phyloP scores from a whole-genome alignment of 2,329 filamentous ascomycete species.

The Apiospora pterosperma region DNA sequence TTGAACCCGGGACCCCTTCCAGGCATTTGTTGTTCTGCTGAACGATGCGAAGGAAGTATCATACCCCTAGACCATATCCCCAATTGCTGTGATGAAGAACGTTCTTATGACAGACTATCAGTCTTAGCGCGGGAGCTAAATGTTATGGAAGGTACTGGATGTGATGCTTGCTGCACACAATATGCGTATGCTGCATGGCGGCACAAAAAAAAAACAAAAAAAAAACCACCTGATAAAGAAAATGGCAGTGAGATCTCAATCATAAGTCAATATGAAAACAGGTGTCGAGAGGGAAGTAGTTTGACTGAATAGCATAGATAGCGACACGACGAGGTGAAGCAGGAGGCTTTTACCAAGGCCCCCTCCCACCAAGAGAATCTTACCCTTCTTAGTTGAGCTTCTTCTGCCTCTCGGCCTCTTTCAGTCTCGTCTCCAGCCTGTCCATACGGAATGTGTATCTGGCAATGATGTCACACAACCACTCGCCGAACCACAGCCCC shows the following conservation, averaged over 20 bases:
- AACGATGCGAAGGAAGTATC: constrained; percentile 8
- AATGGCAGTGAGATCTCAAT: neutral
- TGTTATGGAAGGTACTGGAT: no score
- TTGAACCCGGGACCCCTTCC: constrained; percentile 9
- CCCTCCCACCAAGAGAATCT: neutral
- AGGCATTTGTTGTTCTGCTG: neutral
- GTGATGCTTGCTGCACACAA: no score
- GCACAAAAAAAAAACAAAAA: no score
- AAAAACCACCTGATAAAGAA: neutral
- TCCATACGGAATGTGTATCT: constrained; percentile 23
- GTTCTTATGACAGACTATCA: no score
- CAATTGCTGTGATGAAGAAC: neutral
- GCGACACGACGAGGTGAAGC: neutral
- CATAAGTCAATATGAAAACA: neutral
- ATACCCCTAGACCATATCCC: constrained; percentile 10
- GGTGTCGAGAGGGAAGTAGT: neutral
- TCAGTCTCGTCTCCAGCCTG: constrained; percentile 22
- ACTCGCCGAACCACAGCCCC: constrained; percentile 25
- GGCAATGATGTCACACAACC: constrained; percentile 24
- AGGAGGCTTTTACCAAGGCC: neutral
- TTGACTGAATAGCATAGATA: neutral
- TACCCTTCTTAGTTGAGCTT: neutral
- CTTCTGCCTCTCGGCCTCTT: constrained; percentile 7
- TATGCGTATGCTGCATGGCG: no score
- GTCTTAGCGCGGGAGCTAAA: no score